Percentiles rank a stretch among this genome's conserved stretches.
Conservation (phyloP, 2,329 filamentous ascomycete species). For the Beauveria bassiana region DNA sequence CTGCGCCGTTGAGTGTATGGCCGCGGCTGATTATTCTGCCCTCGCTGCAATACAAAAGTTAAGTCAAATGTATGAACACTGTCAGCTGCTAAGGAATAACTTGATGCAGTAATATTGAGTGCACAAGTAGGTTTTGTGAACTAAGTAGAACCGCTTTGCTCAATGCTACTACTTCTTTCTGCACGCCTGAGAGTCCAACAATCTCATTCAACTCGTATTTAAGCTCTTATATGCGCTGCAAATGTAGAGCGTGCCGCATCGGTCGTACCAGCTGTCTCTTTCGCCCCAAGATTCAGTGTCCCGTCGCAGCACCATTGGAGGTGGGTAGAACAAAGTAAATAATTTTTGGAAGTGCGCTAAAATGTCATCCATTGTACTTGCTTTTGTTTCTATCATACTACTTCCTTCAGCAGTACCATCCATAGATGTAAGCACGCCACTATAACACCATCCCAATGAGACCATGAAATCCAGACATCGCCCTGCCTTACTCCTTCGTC, state of each 20-base stretch:
- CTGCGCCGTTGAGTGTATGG: background rate
- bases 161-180: background rate
- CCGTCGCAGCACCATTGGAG: background rate
- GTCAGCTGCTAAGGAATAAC: no score
- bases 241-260: background rate
- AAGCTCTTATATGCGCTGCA: background rate
- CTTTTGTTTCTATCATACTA: constrained; percentile 39
- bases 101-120: no score
- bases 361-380: constrained; percentile 37
- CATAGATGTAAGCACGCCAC: constrained; percentile 53
- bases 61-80: no score
- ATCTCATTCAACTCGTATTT: background rate
- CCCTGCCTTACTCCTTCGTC: constrained; percentile 76
- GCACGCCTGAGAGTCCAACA: background rate
- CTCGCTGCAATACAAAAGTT: no score
- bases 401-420: constrained; percentile 41
- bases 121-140: no score
- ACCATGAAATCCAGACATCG: constrained; percentile 41
- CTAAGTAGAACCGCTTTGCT: no score
- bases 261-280: background rate
- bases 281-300: background rate
- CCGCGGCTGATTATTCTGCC: no score
- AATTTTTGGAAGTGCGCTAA: constrained; percentile 32
- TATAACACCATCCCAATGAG: constrained; percentile 59
- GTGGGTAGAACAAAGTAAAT: constrained; percentile 7